phyloP scores from a whole-genome alignment of 768 basidiomycete genomes.

The Tricholoma sp. region DNA sequence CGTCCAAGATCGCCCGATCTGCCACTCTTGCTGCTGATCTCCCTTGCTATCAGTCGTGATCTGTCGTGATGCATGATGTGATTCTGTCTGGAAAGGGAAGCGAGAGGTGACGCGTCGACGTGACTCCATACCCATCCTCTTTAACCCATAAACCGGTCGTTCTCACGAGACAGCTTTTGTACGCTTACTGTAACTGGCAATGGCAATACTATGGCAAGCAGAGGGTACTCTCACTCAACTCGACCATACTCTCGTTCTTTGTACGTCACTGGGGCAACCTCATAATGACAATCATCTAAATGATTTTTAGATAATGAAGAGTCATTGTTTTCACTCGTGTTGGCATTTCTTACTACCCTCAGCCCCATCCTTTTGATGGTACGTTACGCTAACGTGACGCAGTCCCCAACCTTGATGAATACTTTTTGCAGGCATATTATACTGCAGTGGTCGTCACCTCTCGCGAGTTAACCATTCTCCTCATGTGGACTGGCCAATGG shows the following conservation, averaged over 20 bases:
- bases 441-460: slow-evolving; percentile 68
- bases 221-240: slow-evolving; percentile 18
- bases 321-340: slow-evolving; percentile 47
- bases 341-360: slow-evolving; percentile 56
- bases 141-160: too few relatives aligned
- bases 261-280: slow-evolving; percentile 30
- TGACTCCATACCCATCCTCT: too few relatives aligned
- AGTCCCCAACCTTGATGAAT: neutral
- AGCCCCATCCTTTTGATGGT: slow-evolving; percentile 74
- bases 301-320: slow-evolving; percentile 49
- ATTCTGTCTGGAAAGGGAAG: too few relatives aligned
- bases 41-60: too few relatives aligned
- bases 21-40: too few relatives aligned
- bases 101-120: too few relatives aligned
- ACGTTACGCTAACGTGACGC: slow-evolving; percentile 9
- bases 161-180: too few relatives aligned
- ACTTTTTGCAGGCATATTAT: slow-evolving; percentile 61
- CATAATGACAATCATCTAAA: neutral
- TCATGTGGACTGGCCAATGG: slow-evolving; percentile 82
- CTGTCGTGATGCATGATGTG: too few relatives aligned
- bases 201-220: neutral
- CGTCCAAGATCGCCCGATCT: too few relatives aligned
- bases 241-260: slow-evolving; percentile 64
- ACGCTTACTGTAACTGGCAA: too few relatives aligned
- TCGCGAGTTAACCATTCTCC: slow-evolving; percentile 72